Percentiles rank a stretch among this genome's conserved stretches.
Conservation (phyloP, 805 yeast species). For the Spathaspora arborariae region DNA sequence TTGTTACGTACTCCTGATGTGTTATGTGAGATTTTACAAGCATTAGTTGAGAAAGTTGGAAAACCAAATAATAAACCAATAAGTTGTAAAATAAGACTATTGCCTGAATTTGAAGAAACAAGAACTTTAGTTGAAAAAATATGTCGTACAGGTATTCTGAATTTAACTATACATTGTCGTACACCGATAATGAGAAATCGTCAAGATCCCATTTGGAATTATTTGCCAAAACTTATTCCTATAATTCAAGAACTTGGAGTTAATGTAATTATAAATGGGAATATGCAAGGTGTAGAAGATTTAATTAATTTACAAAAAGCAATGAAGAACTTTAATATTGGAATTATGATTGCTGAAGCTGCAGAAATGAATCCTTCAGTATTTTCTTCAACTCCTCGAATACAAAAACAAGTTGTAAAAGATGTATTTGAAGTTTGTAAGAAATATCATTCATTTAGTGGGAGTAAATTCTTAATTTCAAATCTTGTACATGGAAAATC, state of each 20-base stretch:
- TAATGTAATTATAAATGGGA: slow-evolving; percentile 81
- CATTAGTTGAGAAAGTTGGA: slow-evolving; percentile 78
- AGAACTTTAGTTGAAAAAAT: slow-evolving; percentile 53
- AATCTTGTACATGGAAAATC: slow-evolving; percentile 79
- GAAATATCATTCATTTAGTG: slow-evolving; percentile 59
- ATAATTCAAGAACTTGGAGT: slow-evolving; percentile 62
- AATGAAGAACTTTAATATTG: slow-evolving; percentile 52
- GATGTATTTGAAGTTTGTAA: slow-evolving; percentile 56
- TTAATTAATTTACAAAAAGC: slow-evolving; percentile 45
- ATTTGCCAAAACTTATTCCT: slow-evolving; percentile 56
- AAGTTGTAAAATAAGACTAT: slow-evolving; percentile 82
- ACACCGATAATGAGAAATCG: slow-evolving; percentile 85
- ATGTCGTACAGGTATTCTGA: slow-evolving; percentile 72
- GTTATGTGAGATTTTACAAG: slow-evolving; percentile 62
- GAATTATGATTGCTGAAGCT: slow-evolving; percentile 90
- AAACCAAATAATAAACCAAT: slow-evolving; percentile 72
- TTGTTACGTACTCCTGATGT: slow-evolving; percentile 76
- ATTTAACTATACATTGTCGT: slow-evolving; percentile 89
- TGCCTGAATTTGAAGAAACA: slow-evolving; percentile 52
- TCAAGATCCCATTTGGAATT: slow-evolving; percentile 73
- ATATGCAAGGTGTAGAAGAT: slow-evolving; percentile 53
- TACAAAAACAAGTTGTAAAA: slow-evolving; percentile 52
- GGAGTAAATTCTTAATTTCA: slow-evolving; percentile 76
- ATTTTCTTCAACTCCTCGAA: slow-evolving; percentile 45
- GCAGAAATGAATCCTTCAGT: slow-evolving; percentile 88